Conservation (phyloP, 306 rosid genomes). For the Mimosa pudica region DNA sequence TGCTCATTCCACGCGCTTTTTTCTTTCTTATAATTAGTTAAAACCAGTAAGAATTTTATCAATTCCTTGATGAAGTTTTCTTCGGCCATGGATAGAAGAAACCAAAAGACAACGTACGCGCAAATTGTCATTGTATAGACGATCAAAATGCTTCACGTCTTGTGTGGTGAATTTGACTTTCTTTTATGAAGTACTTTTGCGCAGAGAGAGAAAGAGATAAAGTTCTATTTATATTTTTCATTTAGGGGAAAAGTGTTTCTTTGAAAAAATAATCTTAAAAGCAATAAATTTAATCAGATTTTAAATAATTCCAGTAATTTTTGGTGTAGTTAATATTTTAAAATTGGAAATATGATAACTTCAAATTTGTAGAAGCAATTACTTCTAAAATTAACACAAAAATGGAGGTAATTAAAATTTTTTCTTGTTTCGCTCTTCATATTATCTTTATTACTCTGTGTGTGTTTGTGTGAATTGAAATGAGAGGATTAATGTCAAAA, state of each 20-base stretch:
- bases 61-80: constrained; percentile 28
- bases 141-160: neutral
- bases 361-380: too few species aligned
- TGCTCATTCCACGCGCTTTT: neutral
- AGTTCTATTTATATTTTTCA: neutral
- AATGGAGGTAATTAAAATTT: neutral
- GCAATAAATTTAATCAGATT: neutral
- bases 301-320: neutral
- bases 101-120: constrained; percentile 19
- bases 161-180: neutral
- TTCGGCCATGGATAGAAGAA: constrained; percentile 33
- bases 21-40: constrained; percentile 1
- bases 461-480: neutral
- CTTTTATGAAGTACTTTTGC: neutral
- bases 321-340: neutral
- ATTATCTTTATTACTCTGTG: neutral
- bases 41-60: constrained; percentile 34
- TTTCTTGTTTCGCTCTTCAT: neutral
- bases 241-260: neutral
- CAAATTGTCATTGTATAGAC: neutral
- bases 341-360: too few species aligned
- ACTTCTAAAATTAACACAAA: neutral
- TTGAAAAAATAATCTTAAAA: neutral
- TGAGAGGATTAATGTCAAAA: neutral
- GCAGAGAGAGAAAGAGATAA: neutral